A percentile compares a stretch with the other conserved stretches of the same genome.
These are phyloP conservation scores for Colletotrichum sublineola DNA, from an alignment of 2,329 filamentous ascomycete genomes.

Conservation along the genomic window DNA sequence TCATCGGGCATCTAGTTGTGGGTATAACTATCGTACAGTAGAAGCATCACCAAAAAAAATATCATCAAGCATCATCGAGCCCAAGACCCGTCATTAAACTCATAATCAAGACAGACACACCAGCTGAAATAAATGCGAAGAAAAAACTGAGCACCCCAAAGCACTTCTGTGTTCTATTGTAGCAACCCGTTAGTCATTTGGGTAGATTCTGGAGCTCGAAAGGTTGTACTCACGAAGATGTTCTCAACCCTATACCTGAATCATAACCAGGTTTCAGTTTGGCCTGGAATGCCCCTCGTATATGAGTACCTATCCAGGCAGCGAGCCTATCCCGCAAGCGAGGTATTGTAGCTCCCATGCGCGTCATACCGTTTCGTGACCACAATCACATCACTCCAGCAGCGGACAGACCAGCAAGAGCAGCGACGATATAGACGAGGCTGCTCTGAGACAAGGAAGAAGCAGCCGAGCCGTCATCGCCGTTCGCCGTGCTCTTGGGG, in stretches of 20 bases:
- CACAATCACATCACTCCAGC: constrained; percentile 9
- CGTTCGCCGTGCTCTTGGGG: constrained; percentile 15
- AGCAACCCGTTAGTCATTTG: not conserved
- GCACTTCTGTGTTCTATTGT: not conserved
- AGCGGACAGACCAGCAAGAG: not conserved
- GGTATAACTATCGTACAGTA: constrained; percentile 11
- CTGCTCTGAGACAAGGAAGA: not conserved
- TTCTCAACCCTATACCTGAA: too few species aligned
- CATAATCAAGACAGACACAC: not conserved
- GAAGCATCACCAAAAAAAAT: not conserved
- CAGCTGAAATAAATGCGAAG: not conserved
- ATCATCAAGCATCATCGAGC: constrained; percentile 2
- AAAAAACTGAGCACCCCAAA: not conserved
- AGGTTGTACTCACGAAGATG: not conserved
- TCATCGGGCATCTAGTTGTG: not conserved
- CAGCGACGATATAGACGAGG: not conserved
- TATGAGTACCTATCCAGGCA: not conserved
- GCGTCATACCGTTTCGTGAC: not conserved
- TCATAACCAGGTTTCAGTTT: not conserved
- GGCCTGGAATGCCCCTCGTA: not conserved
- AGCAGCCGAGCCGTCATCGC: constrained; percentile 12
- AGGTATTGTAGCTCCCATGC: not conserved
- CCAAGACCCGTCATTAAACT: not conserved
- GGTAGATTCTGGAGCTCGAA: not conserved
- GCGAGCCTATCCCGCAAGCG: too few species aligned